Base-by-base conservation (phyloP, 495 filamentous ascomycete genomes). In the Xylaria longipes region DNA sequence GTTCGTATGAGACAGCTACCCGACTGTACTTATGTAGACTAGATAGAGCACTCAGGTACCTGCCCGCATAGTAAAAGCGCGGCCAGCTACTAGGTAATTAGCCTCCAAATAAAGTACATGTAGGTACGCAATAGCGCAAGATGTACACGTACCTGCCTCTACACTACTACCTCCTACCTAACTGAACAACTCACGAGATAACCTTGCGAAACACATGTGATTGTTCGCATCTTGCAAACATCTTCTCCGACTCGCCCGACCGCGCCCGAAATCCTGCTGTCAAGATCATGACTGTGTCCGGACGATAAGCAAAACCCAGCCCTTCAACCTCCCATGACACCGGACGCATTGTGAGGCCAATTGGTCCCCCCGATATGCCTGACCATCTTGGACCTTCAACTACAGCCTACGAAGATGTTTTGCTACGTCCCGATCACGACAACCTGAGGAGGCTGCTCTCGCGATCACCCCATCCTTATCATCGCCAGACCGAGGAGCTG, bases 381-480 rank as follows among this genome's bases (percentile, higher is more conserved):
- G 82, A 83, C 72, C 77, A 81, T 70, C 80, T 80, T 70, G 74
- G 77, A 65, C 79, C 82, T 27, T 76, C 80, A 69, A 72, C 69
- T 20, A 37, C 48, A 22, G 57, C 69, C 33, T 56, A 39, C 65
- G 74, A 71, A 72, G 25, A 67, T 67, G 64, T 67, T 48, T 65
- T 58, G 35, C 65, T 58, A 25, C 41, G 41, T 5, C 48, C 69
- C 46, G 45, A 17, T 39, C 66, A 64, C 45, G 77, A 83, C 57
- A 71, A 68, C 27, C 75, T 88, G 70, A 85, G 88, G 77, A 79
- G 89, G 77, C 79, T 84, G 43, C 85, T 89, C 57, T 91, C 90
- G 64, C 91, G 92, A 75, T 94, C 92, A 50, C 92, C 93, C 48
- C 92, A 94, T 81, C 92, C 92, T 8, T 94, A 94, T 74, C 86